Evolutionary conservation across 2,329 filamentous ascomycete species (phyloP).

Genomic region (Ascocoryne sarcoides): DNA sequence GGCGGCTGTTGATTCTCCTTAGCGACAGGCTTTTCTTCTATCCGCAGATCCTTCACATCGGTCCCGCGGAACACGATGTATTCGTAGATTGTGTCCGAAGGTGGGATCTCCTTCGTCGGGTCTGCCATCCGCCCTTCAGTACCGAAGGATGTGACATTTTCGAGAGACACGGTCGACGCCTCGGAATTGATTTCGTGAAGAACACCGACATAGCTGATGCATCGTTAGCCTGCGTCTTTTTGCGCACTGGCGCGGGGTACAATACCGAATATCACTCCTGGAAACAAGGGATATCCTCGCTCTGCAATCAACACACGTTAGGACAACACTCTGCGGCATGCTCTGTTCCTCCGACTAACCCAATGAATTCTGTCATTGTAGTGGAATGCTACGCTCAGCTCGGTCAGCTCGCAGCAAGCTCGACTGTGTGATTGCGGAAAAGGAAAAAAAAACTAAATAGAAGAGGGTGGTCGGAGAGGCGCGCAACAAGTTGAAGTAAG

Average conservation of each 20-base stretch:
- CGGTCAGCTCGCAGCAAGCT: slow-evolving; percentile 27
- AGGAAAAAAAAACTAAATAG: too few species aligned
- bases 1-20: slow-evolving; percentile 68
- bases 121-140: slow-evolving; percentile 81
- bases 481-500: slow-evolving; percentile 6
- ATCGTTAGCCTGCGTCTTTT: slow-evolving; percentile 9
- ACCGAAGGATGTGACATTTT: slow-evolving; percentile 90
- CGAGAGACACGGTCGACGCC: slow-evolving; percentile 89
- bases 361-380: slow-evolving; percentile 52
- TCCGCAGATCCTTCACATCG: slow-evolving; percentile 95
- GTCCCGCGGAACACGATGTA: slow-evolving; percentile 98
- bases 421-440: slow-evolving; percentile 3
- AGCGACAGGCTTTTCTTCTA: slow-evolving; percentile 71
- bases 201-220: slow-evolving; percentile 78
- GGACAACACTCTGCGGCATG: too few species aligned
- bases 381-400: slow-evolving; percentile 23
- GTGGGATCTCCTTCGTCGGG: slow-evolving; percentile 71
- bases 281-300: slow-evolving; percentile 95
- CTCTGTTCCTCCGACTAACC: slow-evolving; percentile 34
- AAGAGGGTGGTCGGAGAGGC: not conserved
- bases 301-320: slow-evolving; percentile 38
- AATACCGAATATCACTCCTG: slow-evolving; percentile 92
- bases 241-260: slow-evolving; percentile 12
- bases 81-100: slow-evolving; percentile 86
- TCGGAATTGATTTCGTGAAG: slow-evolving; percentile 98